These are phyloP conservation scores for Cytospora leucostoma DNA, from an alignment of 2,329 filamentous ascomycete genomes.

Conservation along the genomic window DNA sequence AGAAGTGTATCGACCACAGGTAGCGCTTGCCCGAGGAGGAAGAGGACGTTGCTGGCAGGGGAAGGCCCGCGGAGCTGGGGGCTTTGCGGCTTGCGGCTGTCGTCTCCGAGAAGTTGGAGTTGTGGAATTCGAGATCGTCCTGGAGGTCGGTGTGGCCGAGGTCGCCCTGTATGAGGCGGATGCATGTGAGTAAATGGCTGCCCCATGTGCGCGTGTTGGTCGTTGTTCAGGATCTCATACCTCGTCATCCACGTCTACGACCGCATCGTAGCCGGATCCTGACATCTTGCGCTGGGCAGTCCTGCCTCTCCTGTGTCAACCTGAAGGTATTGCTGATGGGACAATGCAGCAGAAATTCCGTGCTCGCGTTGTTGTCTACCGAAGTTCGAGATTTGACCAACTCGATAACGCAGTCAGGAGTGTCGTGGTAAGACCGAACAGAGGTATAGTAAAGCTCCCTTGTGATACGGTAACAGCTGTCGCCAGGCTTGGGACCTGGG, in stretches of 20 bases:
- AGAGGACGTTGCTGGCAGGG: slow-evolving; percentile 41
- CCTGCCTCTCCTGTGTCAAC: neutral
- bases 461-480: slow-evolving; percentile 8
- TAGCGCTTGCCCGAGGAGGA: slow-evolving; percentile 68
- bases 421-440: slow-evolving; percentile 32
- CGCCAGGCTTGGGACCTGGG: slow-evolving; percentile 7
- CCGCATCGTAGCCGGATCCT: slow-evolving; percentile 91
- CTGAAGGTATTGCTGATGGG: neutral
- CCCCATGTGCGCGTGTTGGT: neutral
- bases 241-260: slow-evolving; percentile 96
- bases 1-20: slow-evolving; percentile 91
- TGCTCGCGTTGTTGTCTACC: neutral
- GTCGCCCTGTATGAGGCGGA: slow-evolving; percentile 68
- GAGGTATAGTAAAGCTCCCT: slow-evolving; percentile 10
- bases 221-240: slow-evolving; percentile 47
- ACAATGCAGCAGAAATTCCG: neutral
- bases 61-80: slow-evolving; percentile 50
- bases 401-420: slow-evolving; percentile 1
- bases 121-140: slow-evolving; percentile 99
- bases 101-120: slow-evolving; percentile 75
- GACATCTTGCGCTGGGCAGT: slow-evolving; percentile 55
- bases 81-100: slow-evolving; percentile 53
- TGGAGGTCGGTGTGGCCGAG: slow-evolving; percentile 97
- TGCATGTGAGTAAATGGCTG: slow-evolving; percentile 10
- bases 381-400: neutral